Evolutionary conservation across 192 early-diverging fungal species (phyloP).

Genomic region (Fimicolochytrium jonesii): DNA sequence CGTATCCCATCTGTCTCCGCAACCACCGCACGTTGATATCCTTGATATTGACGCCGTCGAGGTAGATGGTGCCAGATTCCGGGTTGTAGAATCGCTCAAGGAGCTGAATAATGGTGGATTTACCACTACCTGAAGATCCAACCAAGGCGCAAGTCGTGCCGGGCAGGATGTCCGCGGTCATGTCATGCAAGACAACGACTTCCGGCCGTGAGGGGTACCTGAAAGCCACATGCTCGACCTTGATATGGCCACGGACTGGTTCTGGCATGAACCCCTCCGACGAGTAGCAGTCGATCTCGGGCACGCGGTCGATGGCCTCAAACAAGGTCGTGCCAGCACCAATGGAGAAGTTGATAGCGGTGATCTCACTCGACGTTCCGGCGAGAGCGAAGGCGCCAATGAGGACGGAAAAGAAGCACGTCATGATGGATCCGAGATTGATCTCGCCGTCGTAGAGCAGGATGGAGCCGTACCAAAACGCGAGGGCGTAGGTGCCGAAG

Average conservation of each 20-base stretch:
- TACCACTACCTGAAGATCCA: slow-evolving; percentile 74
- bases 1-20: slow-evolving; percentile 82
- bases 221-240: slow-evolving; percentile 45
- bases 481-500: slow-evolving; percentile 20
- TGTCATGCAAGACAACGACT: slow-evolving; percentile 51
- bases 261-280: slow-evolving; percentile 26
- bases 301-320: slow-evolving; percentile 74
- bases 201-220: slow-evolving; percentile 65
- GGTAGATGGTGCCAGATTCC: slow-evolving; percentile 48
- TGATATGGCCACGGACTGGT: slow-evolving; percentile 34
- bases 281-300: slow-evolving; percentile 59
- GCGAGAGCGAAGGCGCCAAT: slow-evolving; percentile 77
- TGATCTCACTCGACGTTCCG: slow-evolving; percentile 66
- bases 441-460: slow-evolving; percentile 44
- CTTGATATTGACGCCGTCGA: slow-evolving; percentile 76
- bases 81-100: slow-evolving; percentile 81
- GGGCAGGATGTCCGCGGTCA: slow-evolving; percentile 51
- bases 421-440: slow-evolving; percentile 55
- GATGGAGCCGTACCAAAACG: slow-evolving; percentile 53
- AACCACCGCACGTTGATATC: slow-evolving; percentile 78
- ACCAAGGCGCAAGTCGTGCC: slow-evolving; percentile 82
- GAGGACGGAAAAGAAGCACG: slow-evolving; percentile 85
- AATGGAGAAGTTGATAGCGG: slow-evolving; percentile 66
- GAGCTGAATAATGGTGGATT: slow-evolving; percentile 78
- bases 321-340: slow-evolving; percentile 83